Conservation (phyloP, 129 eudicot species). For the Rutidosis leptorrhynchoides region DNA sequence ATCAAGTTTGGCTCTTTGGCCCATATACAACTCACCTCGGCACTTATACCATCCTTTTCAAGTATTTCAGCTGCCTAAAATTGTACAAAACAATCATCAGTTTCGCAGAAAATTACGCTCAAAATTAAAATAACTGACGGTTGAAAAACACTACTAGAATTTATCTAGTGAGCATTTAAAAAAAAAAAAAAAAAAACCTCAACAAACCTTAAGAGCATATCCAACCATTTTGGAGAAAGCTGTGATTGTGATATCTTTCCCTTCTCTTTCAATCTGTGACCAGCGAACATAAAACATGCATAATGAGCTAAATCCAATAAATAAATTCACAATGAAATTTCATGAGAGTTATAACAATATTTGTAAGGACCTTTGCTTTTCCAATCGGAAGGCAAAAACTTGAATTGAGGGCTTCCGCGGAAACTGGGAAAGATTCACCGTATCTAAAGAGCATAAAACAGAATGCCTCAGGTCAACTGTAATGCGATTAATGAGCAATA, state of each 20-base stretch:
- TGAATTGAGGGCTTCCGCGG: conserved; percentile 56
- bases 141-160: not conserved
- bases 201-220: conserved; percentile 70
- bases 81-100: not conserved
- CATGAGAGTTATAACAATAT: not conserved
- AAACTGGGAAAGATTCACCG: conserved; percentile 68
- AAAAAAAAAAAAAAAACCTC: not conserved
- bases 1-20: not conserved
- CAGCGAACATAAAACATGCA: conserved; percentile 9
- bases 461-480: not conserved
- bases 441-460: conserved; percentile 37
- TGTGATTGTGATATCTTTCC: conserved; percentile 64
- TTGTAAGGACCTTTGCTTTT: conserved; percentile 55
- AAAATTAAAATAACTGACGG: not conserved
- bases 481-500: conserved; percentile 3
- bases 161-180: not conserved
- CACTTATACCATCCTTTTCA: conserved; percentile 67
- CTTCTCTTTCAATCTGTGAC: conserved; percentile 67
- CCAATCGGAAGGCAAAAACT: conserved; percentile 66
- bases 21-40: conserved; percentile 47
- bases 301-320: conserved; percentile 8
- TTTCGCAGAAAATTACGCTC: not conserved
- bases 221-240: conserved; percentile 93
- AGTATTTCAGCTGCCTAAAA: conserved; percentile 79
- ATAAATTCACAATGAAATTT: conserved; percentile 2